These are phyloP conservation scores for Aureobasidium leucospermi DNA, from an alignment of 2,329 filamentous ascomycete species.

Conservation along the genomic window DNA sequence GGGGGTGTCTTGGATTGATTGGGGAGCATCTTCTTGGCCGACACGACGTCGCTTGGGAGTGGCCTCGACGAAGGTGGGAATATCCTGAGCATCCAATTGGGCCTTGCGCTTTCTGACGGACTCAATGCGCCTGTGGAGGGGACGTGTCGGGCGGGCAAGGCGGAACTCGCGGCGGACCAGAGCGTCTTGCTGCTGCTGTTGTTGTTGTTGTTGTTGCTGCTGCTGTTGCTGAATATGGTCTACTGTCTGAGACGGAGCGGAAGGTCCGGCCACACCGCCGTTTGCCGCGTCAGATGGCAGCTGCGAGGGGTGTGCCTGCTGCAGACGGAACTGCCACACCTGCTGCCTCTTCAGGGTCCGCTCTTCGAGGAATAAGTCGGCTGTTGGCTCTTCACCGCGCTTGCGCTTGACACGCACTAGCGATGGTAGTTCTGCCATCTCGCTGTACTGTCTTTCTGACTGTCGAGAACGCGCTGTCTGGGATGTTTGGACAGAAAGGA, in stretches of 20 bases:
- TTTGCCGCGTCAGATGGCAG: neutral
- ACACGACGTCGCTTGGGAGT: neutral
- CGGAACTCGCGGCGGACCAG: slow-evolving; percentile 12
- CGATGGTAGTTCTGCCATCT: slow-evolving; percentile 42
- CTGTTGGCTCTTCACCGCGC: slow-evolving; percentile 44
- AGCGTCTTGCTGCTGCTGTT: neutral
- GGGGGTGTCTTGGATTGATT: neutral
- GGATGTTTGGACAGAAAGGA: neutral
- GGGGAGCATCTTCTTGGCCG: neutral
- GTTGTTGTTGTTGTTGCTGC: neutral
- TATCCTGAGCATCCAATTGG: slow-evolving; percentile 11
- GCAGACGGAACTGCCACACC: slow-evolving; percentile 16
- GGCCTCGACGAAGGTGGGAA: slow-evolving; percentile 18
- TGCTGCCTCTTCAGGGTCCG: slow-evolving; percentile 15
- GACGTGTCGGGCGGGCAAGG: slow-evolving; percentile 8
- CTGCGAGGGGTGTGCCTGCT: slow-evolving; percentile 11
- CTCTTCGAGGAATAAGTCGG: slow-evolving; percentile 18
- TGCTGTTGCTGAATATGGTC: slow-evolving; percentile 6
- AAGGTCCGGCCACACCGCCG: neutral
- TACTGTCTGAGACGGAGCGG: neutral
- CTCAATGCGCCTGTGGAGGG: slow-evolving; percentile 9
- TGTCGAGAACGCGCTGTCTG: neutral
- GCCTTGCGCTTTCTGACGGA: slow-evolving; percentile 9
- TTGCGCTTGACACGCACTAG: slow-evolving; percentile 50
- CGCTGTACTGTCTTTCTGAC: neutral